These are phyloP conservation scores for Pichia nanzhaoensis DNA, from an alignment of 805 yeast genomes.

Conservation along the genomic window DNA sequence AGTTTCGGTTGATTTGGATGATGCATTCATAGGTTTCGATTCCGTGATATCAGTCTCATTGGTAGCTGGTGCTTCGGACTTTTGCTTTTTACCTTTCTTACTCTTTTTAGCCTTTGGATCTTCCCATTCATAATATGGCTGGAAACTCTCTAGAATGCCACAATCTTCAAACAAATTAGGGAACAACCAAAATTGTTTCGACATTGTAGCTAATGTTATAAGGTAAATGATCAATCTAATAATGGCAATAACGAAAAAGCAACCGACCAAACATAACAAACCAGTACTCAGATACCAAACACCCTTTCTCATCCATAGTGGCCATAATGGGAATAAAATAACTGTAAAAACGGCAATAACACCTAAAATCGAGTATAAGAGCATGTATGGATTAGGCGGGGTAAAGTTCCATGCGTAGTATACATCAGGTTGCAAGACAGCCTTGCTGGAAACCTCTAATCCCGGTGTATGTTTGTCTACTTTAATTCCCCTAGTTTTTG, in stretches of 20 bases:
- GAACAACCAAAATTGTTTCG: conserved; percentile 89
- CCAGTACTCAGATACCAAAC: conserved; percentile 87
- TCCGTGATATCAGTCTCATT: neutral
- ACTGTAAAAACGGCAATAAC: conserved; percentile 56
- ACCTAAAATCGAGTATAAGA: conserved; percentile 56
- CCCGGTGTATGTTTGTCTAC: conserved; percentile 62
- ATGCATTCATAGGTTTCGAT: neutral
- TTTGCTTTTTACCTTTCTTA: conserved; percentile 16
- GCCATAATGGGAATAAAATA: conserved; percentile 93
- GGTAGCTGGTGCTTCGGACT: conserved; percentile 6
- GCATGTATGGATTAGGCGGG: conserved; percentile 61
- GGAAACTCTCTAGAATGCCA: conserved; percentile 87
- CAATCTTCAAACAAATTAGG: conserved; percentile 95
- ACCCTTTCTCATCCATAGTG: conserved; percentile 76
- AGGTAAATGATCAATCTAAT: conserved; percentile 66
- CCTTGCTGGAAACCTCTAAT: conserved; percentile 47
- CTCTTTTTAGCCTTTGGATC: conserved; percentile 21
- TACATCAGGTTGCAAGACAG: conserved; percentile 53
- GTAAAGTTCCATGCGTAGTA: conserved; percentile 83
- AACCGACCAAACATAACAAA: conserved; percentile 62
- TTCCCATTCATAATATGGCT: conserved; percentile 82
- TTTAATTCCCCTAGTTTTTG: conserved; percentile 52
- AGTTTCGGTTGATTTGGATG: neutral
- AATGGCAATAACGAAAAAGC: conserved; percentile 72
- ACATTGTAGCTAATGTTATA: conserved; percentile 48